phyloP scores from a whole-genome alignment of 352 stramenopile genomes.

The Pythium utonaiense region DNA sequence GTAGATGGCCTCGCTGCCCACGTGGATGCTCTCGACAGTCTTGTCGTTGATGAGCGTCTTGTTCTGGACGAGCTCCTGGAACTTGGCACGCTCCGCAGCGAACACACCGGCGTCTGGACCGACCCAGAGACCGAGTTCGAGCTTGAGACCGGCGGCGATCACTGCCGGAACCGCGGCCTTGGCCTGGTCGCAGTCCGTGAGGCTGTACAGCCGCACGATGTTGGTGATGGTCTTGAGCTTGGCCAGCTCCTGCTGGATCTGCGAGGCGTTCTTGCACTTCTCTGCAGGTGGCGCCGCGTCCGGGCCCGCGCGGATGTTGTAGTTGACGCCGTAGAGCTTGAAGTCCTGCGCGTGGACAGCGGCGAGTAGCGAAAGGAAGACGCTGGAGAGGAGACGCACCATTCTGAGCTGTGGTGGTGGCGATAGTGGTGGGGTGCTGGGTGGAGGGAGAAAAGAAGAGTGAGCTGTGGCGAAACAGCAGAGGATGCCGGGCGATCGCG shows the following conservation, averaged over 20 bases:
- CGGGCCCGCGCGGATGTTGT: constrained; percentile 59
- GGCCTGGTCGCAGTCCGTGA: constrained; percentile 50
- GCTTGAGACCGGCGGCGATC: constrained; percentile 39
- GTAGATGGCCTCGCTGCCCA: constrained; percentile 71
- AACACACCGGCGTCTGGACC: constrained; percentile 35
- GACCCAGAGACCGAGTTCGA: constrained; percentile 57
- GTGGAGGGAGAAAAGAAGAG: background rate
- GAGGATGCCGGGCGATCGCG: too few relatives aligned
- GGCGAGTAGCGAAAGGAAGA: constrained; percentile 19
- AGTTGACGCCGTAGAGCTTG: constrained; percentile 60
- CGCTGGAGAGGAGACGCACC: constrained; percentile 14
- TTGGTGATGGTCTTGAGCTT: constrained; percentile 44
- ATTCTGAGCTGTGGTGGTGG: background rate
- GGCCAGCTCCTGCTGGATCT: constrained; percentile 47
- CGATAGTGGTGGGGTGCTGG: background rate
- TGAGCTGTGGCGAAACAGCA: too few relatives aligned
- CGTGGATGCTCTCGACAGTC: constrained; percentile 53
- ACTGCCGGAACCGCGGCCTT: constrained; percentile 34
- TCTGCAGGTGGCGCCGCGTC: constrained; percentile 41
- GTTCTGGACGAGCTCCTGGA: constrained; percentile 37
- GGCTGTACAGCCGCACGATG: constrained; percentile 47
- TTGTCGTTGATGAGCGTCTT: constrained; percentile 33
- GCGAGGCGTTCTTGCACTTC: constrained; percentile 52
- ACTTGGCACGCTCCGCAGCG: constrained; percentile 36
- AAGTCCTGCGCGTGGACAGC: constrained; percentile 31